phyloP scores from a whole-genome alignment of 371 early-diverging fungal species.

The Mortierella sp. region DNA sequence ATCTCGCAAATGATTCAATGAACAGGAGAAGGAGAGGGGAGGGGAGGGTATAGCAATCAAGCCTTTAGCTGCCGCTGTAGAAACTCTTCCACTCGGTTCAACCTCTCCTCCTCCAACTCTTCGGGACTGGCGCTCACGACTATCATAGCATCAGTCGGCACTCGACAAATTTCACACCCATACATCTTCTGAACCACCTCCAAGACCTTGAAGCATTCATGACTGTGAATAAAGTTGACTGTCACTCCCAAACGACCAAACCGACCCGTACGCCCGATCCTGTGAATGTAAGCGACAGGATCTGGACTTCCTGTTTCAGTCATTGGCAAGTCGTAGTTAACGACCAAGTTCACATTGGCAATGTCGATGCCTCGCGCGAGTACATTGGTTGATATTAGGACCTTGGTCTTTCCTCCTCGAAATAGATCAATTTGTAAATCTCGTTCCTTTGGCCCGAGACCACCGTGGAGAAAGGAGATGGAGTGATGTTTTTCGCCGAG shows the following conservation, averaged over 20 bases:
- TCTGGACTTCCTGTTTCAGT: constrained; percentile 68
- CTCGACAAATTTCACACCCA: constrained; percentile 70
- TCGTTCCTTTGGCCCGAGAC: constrained; percentile 76
- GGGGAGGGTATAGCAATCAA: no score
- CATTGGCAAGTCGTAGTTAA: constrained; percentile 97
- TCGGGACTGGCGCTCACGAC: no score
- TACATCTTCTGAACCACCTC: constrained; percentile 76
- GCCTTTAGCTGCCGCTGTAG: no score
- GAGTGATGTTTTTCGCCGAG: constrained; percentile 85
- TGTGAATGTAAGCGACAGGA: constrained; percentile 95
- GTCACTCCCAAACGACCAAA: constrained; percentile 97
- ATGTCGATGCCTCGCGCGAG: constrained; percentile 98
- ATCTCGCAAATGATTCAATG: no score
- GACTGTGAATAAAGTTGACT: constrained; percentile 94
- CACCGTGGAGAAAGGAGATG: constrained; percentile 90
- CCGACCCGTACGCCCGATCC: constrained; percentile 99
- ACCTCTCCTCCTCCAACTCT: no score
- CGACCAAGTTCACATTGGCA: constrained; percentile 92
- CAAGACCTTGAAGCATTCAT: constrained; percentile 70
- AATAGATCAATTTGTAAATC: constrained; percentile 93
- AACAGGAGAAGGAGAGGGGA: no score
- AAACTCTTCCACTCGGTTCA: no score
- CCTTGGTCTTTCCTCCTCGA: constrained; percentile 88
- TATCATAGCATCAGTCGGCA: constrained; percentile 65
- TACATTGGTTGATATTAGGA: constrained; percentile 97